Evolutionary conservation across 1,284 basidiomycete species (phyloP).

Genomic region (Sphagnurus paluster): DNA sequence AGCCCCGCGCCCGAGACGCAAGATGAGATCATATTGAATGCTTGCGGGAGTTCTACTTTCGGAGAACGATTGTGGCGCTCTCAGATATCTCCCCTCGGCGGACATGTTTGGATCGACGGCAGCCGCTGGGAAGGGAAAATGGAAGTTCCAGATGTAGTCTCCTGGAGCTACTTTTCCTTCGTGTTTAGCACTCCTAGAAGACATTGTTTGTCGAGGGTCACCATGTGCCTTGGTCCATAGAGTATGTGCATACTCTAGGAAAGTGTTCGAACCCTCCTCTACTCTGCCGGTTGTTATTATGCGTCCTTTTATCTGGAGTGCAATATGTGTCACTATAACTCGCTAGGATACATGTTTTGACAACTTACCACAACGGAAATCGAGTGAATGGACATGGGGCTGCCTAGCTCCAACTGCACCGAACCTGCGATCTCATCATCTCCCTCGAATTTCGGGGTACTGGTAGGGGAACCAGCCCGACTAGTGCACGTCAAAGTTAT

Average conservation of each 20-base stretch:
- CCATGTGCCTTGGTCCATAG: conserved; percentile 21
- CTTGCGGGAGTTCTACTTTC: conserved; percentile 33
- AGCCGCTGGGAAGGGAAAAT: conserved; percentile 29
- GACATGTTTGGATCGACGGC: conserved; percentile 13
- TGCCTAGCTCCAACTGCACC: conserved; percentile 19
- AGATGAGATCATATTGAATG: conserved; percentile 31
- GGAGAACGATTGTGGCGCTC: conserved; percentile 33
- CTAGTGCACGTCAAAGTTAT: conserved; percentile 15
- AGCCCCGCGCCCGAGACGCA: conserved; percentile 28
- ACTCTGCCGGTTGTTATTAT: conserved; percentile 18
- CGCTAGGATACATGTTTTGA: not conserved
- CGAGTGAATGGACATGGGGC: conserved; percentile 16
- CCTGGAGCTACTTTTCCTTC: conserved; percentile 29
- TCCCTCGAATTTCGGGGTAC: conserved; percentile 17
- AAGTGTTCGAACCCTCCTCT: conserved; percentile 16
- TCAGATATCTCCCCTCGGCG: not conserved
- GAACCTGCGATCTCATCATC: conserved; percentile 22
- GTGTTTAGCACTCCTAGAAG: conserved; percentile 12
- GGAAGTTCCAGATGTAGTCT: conserved; percentile 33
- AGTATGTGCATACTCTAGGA: conserved; percentile 19
- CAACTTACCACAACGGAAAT: conserved; percentile 18
- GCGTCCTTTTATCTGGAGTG: conserved; percentile 19
- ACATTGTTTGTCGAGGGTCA: conserved; percentile 10
- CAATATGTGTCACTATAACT: not conserved
- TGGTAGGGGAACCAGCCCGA: conserved; percentile 12